Percentiles rank a stretch among this genome's conserved stretches.
Conservation (phyloP, 441 rosid species). For the Arabidopsis hybrid region DNA sequence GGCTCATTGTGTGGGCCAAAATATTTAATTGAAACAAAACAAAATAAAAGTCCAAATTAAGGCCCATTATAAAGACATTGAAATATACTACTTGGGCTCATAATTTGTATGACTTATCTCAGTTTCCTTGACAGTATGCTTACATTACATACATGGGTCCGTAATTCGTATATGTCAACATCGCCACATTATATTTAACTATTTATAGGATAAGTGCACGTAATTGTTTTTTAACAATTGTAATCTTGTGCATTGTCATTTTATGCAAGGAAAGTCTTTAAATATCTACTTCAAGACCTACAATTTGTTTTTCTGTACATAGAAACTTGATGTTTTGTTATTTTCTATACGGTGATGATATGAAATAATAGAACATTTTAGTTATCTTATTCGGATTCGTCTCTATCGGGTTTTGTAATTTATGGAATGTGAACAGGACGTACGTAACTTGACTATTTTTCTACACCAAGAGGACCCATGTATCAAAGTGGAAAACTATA, state of each 20-base stretch:
- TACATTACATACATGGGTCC: neutral
- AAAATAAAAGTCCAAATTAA: neutral
- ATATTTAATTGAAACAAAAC: no score
- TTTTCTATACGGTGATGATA: neutral
- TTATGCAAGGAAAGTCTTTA: constrained; percentile 4
- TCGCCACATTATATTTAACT: neutral
- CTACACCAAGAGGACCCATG: constrained; percentile 13
- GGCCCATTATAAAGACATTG: neutral
- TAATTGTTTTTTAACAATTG: neutral
- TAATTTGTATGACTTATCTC: no score
- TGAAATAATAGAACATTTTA: neutral
- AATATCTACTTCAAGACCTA: neutral
- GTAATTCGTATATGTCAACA: neutral
- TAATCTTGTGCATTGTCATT: constrained; percentile 17
- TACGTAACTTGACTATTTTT: constrained; percentile 26
- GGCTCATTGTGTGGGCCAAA: no score
- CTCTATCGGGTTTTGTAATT: neutral
- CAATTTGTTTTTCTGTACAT: neutral
- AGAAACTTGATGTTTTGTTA: neutral
- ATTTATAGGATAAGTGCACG: constrained; percentile 9
- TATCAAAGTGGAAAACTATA: constrained; percentile 6
- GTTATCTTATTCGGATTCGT: neutral
- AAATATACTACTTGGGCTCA: neutral
- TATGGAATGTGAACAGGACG: constrained; percentile 1
- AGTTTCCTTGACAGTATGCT: neutral